Evolutionary conservation across 2,329 filamentous ascomycete species (phyloP).

Genomic region (Exophiala aquamarina): DNA sequence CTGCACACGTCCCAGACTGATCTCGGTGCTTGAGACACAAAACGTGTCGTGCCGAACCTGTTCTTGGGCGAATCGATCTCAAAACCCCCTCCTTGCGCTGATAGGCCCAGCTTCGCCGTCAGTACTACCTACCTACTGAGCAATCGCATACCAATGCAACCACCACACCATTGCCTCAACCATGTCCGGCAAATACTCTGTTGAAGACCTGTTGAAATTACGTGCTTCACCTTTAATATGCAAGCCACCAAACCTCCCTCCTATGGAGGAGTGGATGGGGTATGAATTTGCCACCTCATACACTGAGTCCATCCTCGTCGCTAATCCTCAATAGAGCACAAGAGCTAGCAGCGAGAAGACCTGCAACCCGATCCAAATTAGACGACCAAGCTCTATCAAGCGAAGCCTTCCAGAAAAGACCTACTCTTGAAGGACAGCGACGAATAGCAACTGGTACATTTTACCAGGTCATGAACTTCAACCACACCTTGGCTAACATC

Average conservation of each 20-base stretch:
- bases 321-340: constrained; percentile 38
- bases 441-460: constrained; percentile 47
- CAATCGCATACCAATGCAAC: constrained; percentile 15
- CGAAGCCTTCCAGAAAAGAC: constrained; percentile 32
- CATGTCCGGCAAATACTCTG: constrained; percentile 64
- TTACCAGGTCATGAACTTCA: background rate
- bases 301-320: constrained; percentile 19
- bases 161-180: constrained; percentile 5
- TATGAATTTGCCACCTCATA: constrained; percentile 40
- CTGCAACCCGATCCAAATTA: constrained; percentile 17
- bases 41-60: too few relatives aligned
- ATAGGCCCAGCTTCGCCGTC: too few relatives aligned
- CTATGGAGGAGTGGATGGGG: constrained; percentile 96
- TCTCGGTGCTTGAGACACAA: too few relatives aligned
- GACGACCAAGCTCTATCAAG: constrained; percentile 20
- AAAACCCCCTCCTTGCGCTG: too few relatives aligned
- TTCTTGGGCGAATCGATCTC: too few relatives aligned
- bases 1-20: too few relatives aligned
- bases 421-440: constrained; percentile 45
- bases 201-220: constrained; percentile 73
- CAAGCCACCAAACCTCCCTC: constrained; percentile 76
- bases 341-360: constrained; percentile 37
- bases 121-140: too few relatives aligned
- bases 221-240: constrained; percentile 78
- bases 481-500: constrained; percentile 24